Conservation (phyloP, 805 yeast species). For the Suhomyces xylopsoci region DNA sequence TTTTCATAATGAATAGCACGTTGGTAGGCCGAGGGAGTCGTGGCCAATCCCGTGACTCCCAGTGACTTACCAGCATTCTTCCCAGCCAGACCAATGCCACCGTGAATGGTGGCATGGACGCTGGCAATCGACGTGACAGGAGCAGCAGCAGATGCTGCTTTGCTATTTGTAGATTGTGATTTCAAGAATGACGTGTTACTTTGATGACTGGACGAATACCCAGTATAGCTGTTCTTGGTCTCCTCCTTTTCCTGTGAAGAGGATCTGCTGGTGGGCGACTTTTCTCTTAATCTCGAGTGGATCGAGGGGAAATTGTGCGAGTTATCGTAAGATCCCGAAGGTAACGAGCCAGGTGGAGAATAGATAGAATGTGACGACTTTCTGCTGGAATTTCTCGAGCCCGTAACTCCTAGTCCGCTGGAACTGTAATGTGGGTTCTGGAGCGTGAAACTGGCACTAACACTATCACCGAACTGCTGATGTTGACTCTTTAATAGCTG, state of each 20-base stretch:
- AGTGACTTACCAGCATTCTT: constrained; percentile 4
- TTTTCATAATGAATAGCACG: constrained; percentile 31
- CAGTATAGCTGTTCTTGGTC: constrained; percentile 5
- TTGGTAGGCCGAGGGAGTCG: constrained; percentile 32
- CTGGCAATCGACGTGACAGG: constrained; percentile 24
- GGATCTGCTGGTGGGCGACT: constrained; percentile 4
- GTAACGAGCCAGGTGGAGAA: constrained; percentile 23
- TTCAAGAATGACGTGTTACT: constrained; percentile 17
- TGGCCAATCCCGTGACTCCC: constrained; percentile 30
- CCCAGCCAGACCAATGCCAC: neutral
- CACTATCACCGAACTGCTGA: constrained; percentile 53
- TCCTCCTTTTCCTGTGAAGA: constrained; percentile 4
- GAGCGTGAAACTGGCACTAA: constrained; percentile 47
- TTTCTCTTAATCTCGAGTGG: constrained; percentile 28
- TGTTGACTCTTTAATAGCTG: constrained; percentile 53
- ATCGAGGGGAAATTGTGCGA: constrained; percentile 29
- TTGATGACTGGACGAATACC: constrained; percentile 3
- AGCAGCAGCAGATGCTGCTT: constrained; percentile 12
- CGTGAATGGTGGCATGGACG: constrained; percentile 20
- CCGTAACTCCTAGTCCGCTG: constrained; percentile 8
- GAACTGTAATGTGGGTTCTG: constrained; percentile 16
- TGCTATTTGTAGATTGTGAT: constrained; percentile 11
- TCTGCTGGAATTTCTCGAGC: constrained; percentile 24
- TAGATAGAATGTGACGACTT: constrained; percentile 31
- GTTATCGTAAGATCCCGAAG: constrained; percentile 25